Evolutionary conservation across 2,329 filamentous ascomycete genomes (phyloP).

Genomic region (Fusarium nygamai): DNA sequence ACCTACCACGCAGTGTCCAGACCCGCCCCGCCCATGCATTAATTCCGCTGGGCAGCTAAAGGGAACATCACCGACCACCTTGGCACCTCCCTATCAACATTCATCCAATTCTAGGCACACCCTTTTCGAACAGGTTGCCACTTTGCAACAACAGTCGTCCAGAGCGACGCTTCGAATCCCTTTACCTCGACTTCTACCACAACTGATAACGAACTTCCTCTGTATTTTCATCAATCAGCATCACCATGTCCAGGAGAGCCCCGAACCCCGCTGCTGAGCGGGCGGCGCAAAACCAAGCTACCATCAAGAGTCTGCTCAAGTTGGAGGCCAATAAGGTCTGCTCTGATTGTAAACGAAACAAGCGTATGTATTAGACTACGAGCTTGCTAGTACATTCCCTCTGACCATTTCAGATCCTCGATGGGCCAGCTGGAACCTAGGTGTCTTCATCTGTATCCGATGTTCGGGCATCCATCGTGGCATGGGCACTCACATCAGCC

Average conservation of each 20-base stretch:
- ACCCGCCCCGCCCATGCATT: constrained; percentile 17
- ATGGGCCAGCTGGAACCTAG: constrained; percentile 99
- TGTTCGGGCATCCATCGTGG: constrained; percentile 98
- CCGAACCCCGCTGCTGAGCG: constrained; percentile 84
- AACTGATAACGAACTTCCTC: not conserved
- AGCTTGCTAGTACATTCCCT: not conserved
- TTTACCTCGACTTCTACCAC: not conserved
- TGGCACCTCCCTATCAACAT: constrained; percentile 43
- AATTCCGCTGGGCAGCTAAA: constrained; percentile 38
- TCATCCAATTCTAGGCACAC: constrained; percentile 29
- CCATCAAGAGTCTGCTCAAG: constrained; percentile 94
- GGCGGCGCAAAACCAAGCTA: constrained; percentile 91
- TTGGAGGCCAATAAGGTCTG: constrained; percentile 96
- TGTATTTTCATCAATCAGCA: not conserved
- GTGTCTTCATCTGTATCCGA: constrained; percentile 96
- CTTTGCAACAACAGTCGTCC: constrained; percentile 28
- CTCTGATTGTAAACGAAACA: constrained; percentile 98
- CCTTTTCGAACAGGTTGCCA: constrained; percentile 38
- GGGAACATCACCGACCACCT: constrained; percentile 38
- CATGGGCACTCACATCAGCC: constrained; percentile 98
- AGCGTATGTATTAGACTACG: constrained; percentile 69
- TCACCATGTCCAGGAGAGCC: constrained; percentile 78
- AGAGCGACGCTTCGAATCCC: not conserved
- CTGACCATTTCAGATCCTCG: constrained; percentile 74
- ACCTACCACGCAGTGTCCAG: constrained; percentile 18